Evolutionary conservation across 148 eudicot genomes (phyloP), one percentile per base, ranked within the genome.

Genomic region (Heliosperma pusillum): DNA sequence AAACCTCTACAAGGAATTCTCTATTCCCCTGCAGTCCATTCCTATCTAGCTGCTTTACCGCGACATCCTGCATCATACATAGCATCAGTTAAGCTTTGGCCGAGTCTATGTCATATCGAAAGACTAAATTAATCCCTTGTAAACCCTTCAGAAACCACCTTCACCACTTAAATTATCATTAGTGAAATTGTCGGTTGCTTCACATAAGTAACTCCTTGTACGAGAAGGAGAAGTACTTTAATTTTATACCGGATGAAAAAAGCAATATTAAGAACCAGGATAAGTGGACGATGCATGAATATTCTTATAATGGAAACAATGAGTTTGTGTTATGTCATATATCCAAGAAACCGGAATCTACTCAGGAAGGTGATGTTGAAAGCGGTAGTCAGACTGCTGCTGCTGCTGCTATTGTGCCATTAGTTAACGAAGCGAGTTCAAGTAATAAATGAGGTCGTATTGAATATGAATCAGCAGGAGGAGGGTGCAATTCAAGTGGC

Each of bases 111-210:
- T 64, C 67, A 27, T 5, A 9, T 4, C 26, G 36, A 12, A 66
- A 67, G 17, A 66, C 3, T n/a, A 58, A 4, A 20, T 0, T 7
- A 52, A 77, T 65, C 85, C 97, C 85, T 82, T 90, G 89, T 95
- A 91, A 69, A 95, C 98, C 70, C 88, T 80, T 15, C 98, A 97
- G 56, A 95, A 95, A 21, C 98, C 98, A 26, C 98, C 98, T 83
- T 95, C 97, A 59, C 98, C 98, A 7, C 90, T 55, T 78, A 92
- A 79, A 76, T 58, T 75, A 0, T 84, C 79, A 25, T 79, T 29
- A 11, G 72, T 72, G 78, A 95, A 95, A 77, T 92, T 81, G 1
- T 89, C 67, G 12, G 98, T 95, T 53, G 86, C 89, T 60, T 25
- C 69, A 50, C 73, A 73, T 55, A n/a, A n/a, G n/a, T n/a, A 95